phyloP scores from a whole-genome alignment of 805 yeast genomes.

The Ogataea parapolymorpha region DNA sequence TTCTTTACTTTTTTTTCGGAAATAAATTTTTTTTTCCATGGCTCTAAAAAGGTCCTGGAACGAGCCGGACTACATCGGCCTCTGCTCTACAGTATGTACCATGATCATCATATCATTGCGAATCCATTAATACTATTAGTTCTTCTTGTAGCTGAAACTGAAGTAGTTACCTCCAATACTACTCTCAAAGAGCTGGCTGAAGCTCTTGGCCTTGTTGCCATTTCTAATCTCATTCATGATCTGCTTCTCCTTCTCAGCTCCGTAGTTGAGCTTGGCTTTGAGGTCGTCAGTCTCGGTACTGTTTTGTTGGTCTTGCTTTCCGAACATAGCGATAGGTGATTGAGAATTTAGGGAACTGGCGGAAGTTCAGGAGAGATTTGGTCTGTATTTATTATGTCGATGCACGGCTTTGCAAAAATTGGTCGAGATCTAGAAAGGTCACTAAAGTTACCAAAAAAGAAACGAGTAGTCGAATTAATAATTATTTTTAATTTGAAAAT shows the following conservation, averaged over 20 bases:
- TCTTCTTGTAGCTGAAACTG: slow-evolving; percentile 30
- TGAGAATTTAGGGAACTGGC: not conserved
- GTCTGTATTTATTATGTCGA: not conserved
- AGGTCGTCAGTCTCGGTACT: slow-evolving; percentile 29
- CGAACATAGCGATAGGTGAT: slow-evolving; percentile 23
- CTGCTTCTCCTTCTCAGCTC: slow-evolving; percentile 40
- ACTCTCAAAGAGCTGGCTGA: slow-evolving; percentile 28
- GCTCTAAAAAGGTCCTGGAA: no score
- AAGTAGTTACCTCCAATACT: slow-evolving; percentile 31
- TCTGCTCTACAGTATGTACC: no score
- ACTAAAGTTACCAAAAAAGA: not conserved
- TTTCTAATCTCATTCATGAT: slow-evolving; percentile 37
- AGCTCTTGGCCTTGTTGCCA: slow-evolving; percentile 25
- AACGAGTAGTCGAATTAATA: not conserved
- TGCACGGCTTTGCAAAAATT: not conserved
- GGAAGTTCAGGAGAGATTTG: not conserved
- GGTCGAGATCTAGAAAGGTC: not conserved
- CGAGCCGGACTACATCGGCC: no score
- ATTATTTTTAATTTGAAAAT: not conserved
- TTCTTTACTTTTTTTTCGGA: slow-evolving; percentile 1
- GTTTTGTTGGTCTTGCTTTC: slow-evolving; percentile 29
- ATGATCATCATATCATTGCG: not conserved
- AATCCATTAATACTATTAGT: slow-evolving; percentile 2
- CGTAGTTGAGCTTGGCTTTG: slow-evolving; percentile 33
- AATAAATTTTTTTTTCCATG: not conserved